phyloP scores from a whole-genome alignment of 176 grass and related monocot species.

The Juncus inflexus region DNA sequence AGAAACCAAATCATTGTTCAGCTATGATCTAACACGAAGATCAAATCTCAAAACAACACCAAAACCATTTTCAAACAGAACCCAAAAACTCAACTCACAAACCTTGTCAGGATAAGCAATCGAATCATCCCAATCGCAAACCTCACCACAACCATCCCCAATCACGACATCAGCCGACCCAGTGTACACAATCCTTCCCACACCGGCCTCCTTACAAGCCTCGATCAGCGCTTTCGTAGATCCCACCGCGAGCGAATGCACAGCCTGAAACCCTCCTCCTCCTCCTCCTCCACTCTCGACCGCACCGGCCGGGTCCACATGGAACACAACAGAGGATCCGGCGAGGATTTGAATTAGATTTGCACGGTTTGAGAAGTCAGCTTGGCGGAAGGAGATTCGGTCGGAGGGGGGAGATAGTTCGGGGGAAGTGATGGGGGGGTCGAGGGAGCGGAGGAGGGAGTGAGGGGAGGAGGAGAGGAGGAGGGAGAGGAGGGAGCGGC shows the following conservation, averaged over 20 bases:
- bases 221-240: conserved; percentile 49
- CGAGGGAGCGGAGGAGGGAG: conserved; percentile 51
- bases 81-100: not conserved
- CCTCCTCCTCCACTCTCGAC: not conserved
- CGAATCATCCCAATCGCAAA: conserved; percentile 51
- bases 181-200: conserved; percentile 64
- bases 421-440: conserved; percentile 17
- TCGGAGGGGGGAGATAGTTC: not conserved
- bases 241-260: conserved; percentile 48
- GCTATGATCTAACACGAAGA: conserved; percentile 1
- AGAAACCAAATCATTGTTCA: not conserved
- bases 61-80: not conserved
- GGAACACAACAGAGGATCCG: conserved; percentile 57
- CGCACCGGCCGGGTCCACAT: conserved; percentile 52
- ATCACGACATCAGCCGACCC: conserved; percentile 58
- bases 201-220: conserved; percentile 40
- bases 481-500: conserved; percentile 49
- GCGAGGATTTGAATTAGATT: conserved; percentile 30
- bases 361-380: conserved; percentile 36
- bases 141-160: conserved; percentile 29
- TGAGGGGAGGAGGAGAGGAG: conserved; percentile 51
- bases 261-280: conserved; percentile 38
- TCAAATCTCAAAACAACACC: not conserved
- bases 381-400: conserved; percentile 28
- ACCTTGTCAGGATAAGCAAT: conserved; percentile 64